A percentile compares a stretch with the other conserved stretches of the same genome.
Evolutionary conservation across 192 early-diverging fungal species (phyloP).

Genomic region (Piromyces sp.): DNA sequence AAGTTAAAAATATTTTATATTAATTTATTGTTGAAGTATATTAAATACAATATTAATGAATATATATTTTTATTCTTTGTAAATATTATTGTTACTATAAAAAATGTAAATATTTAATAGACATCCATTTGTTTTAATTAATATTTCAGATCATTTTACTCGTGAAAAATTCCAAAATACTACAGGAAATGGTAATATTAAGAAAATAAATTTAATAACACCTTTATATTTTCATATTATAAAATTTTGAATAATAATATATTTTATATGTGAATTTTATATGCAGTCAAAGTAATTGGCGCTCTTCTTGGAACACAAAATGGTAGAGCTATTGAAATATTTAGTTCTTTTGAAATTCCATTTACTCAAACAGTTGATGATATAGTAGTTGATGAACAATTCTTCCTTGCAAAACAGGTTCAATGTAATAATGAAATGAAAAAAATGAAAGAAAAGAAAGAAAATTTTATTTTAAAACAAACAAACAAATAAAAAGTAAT

Average conservation of each 20-base stretch:
- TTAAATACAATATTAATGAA: too few relatives aligned
- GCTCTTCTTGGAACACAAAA: constrained; percentile 56
- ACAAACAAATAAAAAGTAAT: too few relatives aligned
- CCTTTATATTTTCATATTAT: neutral
- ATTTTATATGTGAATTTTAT: too few relatives aligned
- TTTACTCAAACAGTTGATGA: constrained; percentile 13
- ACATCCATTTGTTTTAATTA: constrained; percentile 72
- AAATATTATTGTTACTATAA: neutral
- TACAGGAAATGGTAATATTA: neutral
- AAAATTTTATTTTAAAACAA: too few relatives aligned
- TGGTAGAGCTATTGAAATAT: constrained; percentile 65
- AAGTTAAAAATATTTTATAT: too few relatives aligned
- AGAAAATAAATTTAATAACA: neutral
- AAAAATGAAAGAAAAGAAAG: too few relatives aligned
- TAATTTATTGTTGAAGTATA: too few relatives aligned
- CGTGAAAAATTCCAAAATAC: constrained; percentile 45
- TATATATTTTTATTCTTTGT: too few relatives aligned
- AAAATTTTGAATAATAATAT: neutral
- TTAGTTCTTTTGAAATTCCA: constrained; percentile 68
- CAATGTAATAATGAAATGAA: too few relatives aligned
- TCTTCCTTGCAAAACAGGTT: constrained; percentile 54
- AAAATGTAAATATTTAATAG: constrained; percentile 11
- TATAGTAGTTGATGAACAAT: constrained; percentile 35
- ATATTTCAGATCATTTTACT: constrained; percentile 75
- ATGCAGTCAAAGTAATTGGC: constrained; percentile 44